These are phyloP conservation scores for Peronospora destructor DNA, from an alignment of 352 stramenopile species.

Conservation along the genomic window DNA sequence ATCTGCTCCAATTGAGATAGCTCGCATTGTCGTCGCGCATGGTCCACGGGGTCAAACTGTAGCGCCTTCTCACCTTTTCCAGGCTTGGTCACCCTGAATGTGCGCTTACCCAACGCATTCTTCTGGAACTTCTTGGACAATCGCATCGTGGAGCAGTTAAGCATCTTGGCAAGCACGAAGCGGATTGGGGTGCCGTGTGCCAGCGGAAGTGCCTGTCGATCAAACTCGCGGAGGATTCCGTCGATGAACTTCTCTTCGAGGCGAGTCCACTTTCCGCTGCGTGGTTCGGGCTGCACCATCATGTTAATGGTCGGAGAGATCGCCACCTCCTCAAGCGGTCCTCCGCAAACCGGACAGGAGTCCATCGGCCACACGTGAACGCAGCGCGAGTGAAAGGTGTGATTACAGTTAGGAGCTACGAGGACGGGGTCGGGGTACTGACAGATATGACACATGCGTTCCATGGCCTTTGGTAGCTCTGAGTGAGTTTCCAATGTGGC, in stretches of 20 bases:
- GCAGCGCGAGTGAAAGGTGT: conserved; percentile 83
- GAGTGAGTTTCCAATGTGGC: neutral
- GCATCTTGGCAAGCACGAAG: conserved; percentile 74
- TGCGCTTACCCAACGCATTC: conserved; percentile 80
- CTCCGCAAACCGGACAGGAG: conserved; percentile 55
- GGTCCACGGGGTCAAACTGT: conserved; percentile 62
- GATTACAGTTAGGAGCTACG: conserved; percentile 57
- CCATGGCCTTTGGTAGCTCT: conserved; percentile 13
- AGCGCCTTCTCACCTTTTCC: conserved; percentile 53
- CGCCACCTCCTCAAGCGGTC: conserved; percentile 48
- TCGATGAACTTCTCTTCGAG: conserved; percentile 84
- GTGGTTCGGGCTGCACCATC: conserved; percentile 57
- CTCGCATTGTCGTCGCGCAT: conserved; percentile 59
- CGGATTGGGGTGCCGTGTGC: conserved; percentile 80
- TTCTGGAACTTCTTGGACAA: conserved; percentile 88
- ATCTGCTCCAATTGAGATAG: conserved; percentile 64
- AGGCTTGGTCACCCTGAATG: conserved; percentile 72
- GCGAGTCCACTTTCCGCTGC: conserved; percentile 80
- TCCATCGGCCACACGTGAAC: conserved; percentile 71
- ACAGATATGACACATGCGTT: conserved; percentile 64
- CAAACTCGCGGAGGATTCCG: conserved; percentile 75
- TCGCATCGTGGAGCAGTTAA: conserved; percentile 87
- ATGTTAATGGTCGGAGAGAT: conserved; percentile 62
- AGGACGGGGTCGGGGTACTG: conserved; percentile 75
- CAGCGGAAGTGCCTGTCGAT: conserved; percentile 63